Evolutionary conservation across 2,329 filamentous ascomycete species (phyloP), one percentile per base, ranked within the genome.

Genomic region (Clarireedia sp.): DNA sequence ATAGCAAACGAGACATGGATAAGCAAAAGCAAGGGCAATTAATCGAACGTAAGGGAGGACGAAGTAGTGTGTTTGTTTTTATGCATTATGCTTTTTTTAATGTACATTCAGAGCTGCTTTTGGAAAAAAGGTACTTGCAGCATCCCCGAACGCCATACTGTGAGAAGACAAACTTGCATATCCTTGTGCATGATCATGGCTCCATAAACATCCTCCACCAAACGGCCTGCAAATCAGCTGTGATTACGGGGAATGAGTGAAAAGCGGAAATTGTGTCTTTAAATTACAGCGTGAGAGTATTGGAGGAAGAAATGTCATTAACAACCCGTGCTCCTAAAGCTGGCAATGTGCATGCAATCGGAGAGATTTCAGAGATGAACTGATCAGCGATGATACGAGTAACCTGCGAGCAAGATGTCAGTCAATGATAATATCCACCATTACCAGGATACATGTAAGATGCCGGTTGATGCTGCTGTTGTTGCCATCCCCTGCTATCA

Each of bases 131-230:
- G 17, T 26, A 37, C 41, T 38, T 44, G 29, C 26, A 41, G 51
- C 26, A 23, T 38, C 45, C 57, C 50, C 8, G 33, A 59, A 60
- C 60, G 59, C 59, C 60, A 54, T 51, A 54, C 45, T 23, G 26
- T 23, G 45, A 51, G 41, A 41, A 47, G n/a, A 51, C 12, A 41
- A 41, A 36, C 33, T n/a, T 37, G 46, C 56, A 50, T 37, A 41
- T 26, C 52, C 52, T 51, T 58, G 47, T 51, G 56, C 53, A 48
- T 12, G 21, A 19, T 26, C n/a, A 55, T 57, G 54, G 46, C 52
- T 52, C 48, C 51, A 17, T 24, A 26, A 38, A 44, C 24, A 29
- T 33, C 41, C 29, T 24, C 8, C 29, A n/a, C 26, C 29, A 5
- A 53, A 47, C 6, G 45, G 19, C 21, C n/a, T 17, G 19, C 10